Evolutionary conservation across 108 stramenopile genomes (phyloP).

Genomic region (Cylindrotheca fusiformis): DNA sequence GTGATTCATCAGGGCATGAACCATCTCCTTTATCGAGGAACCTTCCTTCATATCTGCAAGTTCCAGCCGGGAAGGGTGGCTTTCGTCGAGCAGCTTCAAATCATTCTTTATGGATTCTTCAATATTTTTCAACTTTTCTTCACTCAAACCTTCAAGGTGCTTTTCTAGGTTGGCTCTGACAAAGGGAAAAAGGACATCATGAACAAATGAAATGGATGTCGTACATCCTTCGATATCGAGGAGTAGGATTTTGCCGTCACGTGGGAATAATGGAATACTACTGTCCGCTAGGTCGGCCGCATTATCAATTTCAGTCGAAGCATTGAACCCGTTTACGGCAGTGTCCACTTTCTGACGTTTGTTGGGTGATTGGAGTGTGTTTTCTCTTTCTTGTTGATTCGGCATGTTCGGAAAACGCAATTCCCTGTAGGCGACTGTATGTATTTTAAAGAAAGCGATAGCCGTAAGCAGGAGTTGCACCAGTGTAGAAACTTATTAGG

Average conservation of each 20-base stretch:
- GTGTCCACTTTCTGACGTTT: too few species aligned
- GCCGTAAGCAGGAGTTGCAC: too few species aligned
- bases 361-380: too few species aligned
- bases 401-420: too few species aligned
- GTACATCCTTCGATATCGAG: slow-evolving; percentile 94
- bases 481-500: too few species aligned
- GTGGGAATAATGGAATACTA: slow-evolving; percentile 52
- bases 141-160: slow-evolving; percentile 19
- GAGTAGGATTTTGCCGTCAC: slow-evolving; percentile 66
- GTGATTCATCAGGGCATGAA: slow-evolving; percentile 46
- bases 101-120: slow-evolving; percentile 24
- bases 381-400: too few species aligned
- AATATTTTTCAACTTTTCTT: slow-evolving; percentile 38
- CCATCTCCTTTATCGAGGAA: slow-evolving; percentile 30
- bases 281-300: slow-evolving; percentile 37
- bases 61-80: too few species aligned
- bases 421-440: too few species aligned
- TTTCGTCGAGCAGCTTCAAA: background rate
- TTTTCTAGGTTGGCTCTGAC: too few species aligned
- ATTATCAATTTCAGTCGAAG: too few species aligned
- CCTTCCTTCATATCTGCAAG: background rate
- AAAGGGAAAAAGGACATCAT: slow-evolving; percentile 80
- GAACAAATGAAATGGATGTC: slow-evolving; percentile 89
- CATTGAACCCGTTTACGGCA: too few species aligned
- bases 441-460: too few species aligned